Percentiles rank a stretch among this genome's conserved stretches.
Conservation (phyloP, 352 stramenopile species). For the Pythium aphanidermatum region DNA sequence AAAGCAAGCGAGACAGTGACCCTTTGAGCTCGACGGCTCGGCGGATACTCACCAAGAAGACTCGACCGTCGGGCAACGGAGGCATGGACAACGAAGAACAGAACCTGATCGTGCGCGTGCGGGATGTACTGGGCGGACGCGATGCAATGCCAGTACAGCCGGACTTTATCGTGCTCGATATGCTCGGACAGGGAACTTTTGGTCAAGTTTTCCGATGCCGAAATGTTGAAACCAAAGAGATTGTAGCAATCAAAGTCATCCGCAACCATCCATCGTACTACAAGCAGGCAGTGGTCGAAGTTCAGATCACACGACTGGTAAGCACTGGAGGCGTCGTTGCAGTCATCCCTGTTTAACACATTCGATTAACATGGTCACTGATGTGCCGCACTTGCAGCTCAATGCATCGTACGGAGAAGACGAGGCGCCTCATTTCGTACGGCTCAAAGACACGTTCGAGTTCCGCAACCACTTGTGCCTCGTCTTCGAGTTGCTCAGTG, state of each 20-base stretch:
- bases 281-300: slow-evolving; percentile 91
- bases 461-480: slow-evolving; percentile 92
- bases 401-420: slow-evolving; percentile 20
- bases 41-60: slow-evolving; percentile 40
- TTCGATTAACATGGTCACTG: too few relatives aligned
- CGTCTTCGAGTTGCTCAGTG: slow-evolving; percentile 91
- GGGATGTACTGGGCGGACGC: slow-evolving; percentile 30
- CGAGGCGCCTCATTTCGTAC: slow-evolving; percentile 69
- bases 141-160: slow-evolving; percentile 11
- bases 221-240: slow-evolving; percentile 44
- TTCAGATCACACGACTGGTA: slow-evolving; percentile 88
- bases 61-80: slow-evolving; percentile 25
- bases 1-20: too few relatives aligned
- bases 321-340: too few relatives aligned
- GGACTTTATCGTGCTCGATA: slow-evolving; percentile 88
- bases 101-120: slow-evolving; percentile 41
- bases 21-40: background rate
- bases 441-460: slow-evolving; percentile 88
- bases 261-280: slow-evolving; percentile 93
- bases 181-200: slow-evolving; percentile 89
- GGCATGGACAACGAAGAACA: slow-evolving; percentile 43
- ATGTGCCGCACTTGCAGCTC: too few relatives aligned
- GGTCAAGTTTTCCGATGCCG: slow-evolving; percentile 46
- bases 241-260: slow-evolving; percentile 96
- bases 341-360: too few relatives aligned